Percentiles rank a stretch among this genome's conserved stretches.
These are phyloP conservation scores for Mortierella sp. DNA, from an alignment of 371 early-diverging fungal genomes.

Conservation along the genomic window DNA sequence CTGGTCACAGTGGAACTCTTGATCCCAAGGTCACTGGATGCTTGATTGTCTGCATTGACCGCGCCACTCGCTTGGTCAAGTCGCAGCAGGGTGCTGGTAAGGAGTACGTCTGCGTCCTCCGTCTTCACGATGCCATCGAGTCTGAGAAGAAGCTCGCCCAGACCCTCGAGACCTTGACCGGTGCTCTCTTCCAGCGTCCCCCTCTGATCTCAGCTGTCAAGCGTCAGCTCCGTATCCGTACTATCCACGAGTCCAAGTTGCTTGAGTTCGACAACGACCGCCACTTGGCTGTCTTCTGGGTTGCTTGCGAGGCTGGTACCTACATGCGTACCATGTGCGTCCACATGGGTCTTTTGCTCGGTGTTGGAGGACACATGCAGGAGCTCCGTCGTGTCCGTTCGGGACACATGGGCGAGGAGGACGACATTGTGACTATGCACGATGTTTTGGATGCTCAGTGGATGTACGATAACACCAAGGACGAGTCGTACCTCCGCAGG, in stretches of 20 bases:
- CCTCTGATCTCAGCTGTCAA: constrained; percentile 99
- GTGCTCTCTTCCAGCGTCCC: constrained; percentile 99
- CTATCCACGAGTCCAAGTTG: constrained; percentile 97
- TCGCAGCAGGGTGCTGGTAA: constrained; percentile 99
- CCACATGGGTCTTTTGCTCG: constrained; percentile 98
- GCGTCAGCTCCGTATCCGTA: constrained; percentile 99
- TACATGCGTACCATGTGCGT: constrained; percentile 99
- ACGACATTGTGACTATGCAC: constrained; percentile 99
- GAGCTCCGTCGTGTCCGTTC: constrained; percentile 99
- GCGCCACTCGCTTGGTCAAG: constrained; percentile 99
- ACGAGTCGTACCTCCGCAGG: constrained; percentile 96
- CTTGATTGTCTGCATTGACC: constrained; percentile 99
- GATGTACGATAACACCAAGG: constrained; percentile 96
- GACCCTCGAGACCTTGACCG: constrained; percentile 96
- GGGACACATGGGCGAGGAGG: constrained; percentile 95
- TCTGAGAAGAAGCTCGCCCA: constrained; percentile 88
- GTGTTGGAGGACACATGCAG: constrained; percentile 99
- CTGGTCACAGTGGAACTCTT: constrained; percentile 99
- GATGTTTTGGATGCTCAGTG: constrained; percentile 99
- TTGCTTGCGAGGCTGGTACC: constrained; percentile 99
- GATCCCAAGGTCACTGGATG: constrained; percentile 99
- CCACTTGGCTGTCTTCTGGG: constrained; percentile 98
- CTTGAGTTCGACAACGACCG: constrained; percentile 98
- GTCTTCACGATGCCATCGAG: constrained; percentile 95
- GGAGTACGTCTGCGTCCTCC: constrained; percentile 98